Base-by-base conservation (phyloP, 2,329 filamentous ascomycete genomes). In the Emergomyces orientalis region DNA sequence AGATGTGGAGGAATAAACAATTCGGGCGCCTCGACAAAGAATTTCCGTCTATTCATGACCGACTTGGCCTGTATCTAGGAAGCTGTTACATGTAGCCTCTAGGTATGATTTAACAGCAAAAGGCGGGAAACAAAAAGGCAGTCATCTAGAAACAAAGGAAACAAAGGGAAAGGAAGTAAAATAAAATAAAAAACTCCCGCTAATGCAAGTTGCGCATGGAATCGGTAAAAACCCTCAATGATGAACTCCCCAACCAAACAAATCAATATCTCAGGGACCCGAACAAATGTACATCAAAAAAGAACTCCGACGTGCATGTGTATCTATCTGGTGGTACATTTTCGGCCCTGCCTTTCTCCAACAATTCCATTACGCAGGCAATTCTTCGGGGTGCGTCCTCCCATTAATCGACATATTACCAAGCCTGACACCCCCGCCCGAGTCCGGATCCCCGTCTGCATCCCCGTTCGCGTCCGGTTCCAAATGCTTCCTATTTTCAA, bases 401-500 rank as follows among this genome's bases (percentile, higher is more conserved):
- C 54, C 54, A 39, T 11, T 41, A 57, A 41, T 25, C n/a, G 54
- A 41, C 22, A 57, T 19, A 19, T 25, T 57, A 17, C 19, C 34
- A 17, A 57, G 62, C 13, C 43, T 25, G 9, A 19, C 27, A 39
- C 47, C 51, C n/a, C n/a, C 56, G 13, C 19, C 32, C 13, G 32
- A 34, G 47, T 51, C 47, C 47, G 47, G 47, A 51, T 51, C 47
- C 47, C 25, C 19, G 3, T 55, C 30, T 19, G 30, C 17, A 7
- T 55, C 51, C 11, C 11, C 27, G 14, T 54, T 14, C 9, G 17
- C 17, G 39, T 41, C 9, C 9, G 5, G 39, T 37, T 32, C 14
- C 1, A 67, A 69, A 19, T 72, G 72, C 1, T 72, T 71, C 13
- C 69, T 71, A 25, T 80, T 79, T 51, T 64, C 37, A 57, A 69